Percentiles rank a stretch among this genome's conserved stretches.
These are phyloP conservation scores for Crithidia brevicula DNA, from an alignment of 208 protist species.

Conservation along the genomic window DNA sequence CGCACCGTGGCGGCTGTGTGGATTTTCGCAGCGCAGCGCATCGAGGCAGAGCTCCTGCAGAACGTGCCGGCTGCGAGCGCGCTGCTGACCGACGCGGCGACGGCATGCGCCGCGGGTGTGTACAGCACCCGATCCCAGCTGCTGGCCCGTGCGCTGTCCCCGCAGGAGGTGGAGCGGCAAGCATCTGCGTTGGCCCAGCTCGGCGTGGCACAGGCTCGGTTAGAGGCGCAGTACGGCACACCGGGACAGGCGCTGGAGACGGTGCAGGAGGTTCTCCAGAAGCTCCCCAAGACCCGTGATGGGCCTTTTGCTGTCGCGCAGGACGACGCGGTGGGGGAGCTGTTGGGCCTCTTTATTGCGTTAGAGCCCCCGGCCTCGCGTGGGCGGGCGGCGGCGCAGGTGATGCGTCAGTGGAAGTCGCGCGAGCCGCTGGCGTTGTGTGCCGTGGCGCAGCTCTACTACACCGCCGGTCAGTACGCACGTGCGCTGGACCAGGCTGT, in stretches of 20 bases:
- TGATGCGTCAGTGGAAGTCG: constrained; percentile 70
- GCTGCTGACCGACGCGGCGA: constrained; percentile 38
- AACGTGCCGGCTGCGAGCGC: constrained; percentile 37
- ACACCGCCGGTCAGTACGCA: constrained; percentile 51
- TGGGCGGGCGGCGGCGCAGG: constrained; percentile 62
- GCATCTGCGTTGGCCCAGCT: constrained; percentile 40
- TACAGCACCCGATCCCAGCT: constrained; percentile 13
- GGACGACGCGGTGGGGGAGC: constrained; percentile 54
- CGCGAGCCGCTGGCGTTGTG: constrained; percentile 75
- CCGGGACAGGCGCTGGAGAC: constrained; percentile 59
- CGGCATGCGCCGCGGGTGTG: constrained; percentile 26
- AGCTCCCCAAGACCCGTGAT: constrained; percentile 67
- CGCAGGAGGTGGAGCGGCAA: constrained; percentile 51
- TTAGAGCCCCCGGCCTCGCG: constrained; percentile 59
- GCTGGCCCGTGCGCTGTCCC: constrained; percentile 16
- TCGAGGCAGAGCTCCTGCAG: constrained; percentile 58
- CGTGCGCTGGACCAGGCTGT: constrained; percentile 66
- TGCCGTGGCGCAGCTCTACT: constrained; percentile 77
- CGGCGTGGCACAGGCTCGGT: constrained; percentile 37
- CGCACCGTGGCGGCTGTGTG: constrained; percentile 47
- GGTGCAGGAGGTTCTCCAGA: constrained; percentile 62
- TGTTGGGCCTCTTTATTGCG: constrained; percentile 68
- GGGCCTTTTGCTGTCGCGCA: constrained; percentile 54
- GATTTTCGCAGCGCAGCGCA: constrained; percentile 60
- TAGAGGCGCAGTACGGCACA: constrained; percentile 34